Evolutionary conservation across 495 filamentous ascomycete species (phyloP), one percentile per base, ranked within the genome.

Genomic region (Neurospora discreta): DNA sequence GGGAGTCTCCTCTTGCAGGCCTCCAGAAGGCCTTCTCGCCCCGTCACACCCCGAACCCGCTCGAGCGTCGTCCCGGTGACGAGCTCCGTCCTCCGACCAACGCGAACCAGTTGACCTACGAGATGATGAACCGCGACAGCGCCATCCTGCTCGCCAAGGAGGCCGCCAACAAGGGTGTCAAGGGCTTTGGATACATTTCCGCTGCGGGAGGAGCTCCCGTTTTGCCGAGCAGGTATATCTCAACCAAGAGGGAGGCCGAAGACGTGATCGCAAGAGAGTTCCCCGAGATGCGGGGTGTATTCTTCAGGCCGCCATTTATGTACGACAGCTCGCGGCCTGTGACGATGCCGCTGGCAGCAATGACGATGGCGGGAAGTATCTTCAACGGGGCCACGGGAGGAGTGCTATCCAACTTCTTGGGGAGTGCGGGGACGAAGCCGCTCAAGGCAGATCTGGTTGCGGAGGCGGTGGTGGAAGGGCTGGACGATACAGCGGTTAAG

Each of bases 121-220:
- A 99, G 86, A 87, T 93, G 74, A 98, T 99, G 93, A 99, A 99
- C 83, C 88, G 95, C 72, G 96, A 99, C 74, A 84, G 82, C 78
- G 90, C 91, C 15, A 91, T 98, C 73, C 87, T 90, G 68, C 84
- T 99, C n/a, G 95, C 95, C 13, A 89, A 91, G 77, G 92, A 97
- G 82, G 88, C 93, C 11, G 85, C 84, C 30, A 79, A 77, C 42
- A 87, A 88, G 67, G 85, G 89, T 39, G 89, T 92, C 39, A 81
- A 85, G 16, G 86, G 88, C 0, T 97, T 97, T 76, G 88, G 90
- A 60, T 99, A 91, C 84, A 90, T 99, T 68, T 97, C 93, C 40
- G 95, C 95, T 15, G 92, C 93, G 0, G 92, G 85, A 15, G 94
- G 93, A 3, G 92, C 93, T 23, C 92, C 94, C 18, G 82, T 95